These are phyloP conservation scores for Leishmania amazonensis DNA, from an alignment of 208 protist genomes.

Conservation along the genomic window DNA sequence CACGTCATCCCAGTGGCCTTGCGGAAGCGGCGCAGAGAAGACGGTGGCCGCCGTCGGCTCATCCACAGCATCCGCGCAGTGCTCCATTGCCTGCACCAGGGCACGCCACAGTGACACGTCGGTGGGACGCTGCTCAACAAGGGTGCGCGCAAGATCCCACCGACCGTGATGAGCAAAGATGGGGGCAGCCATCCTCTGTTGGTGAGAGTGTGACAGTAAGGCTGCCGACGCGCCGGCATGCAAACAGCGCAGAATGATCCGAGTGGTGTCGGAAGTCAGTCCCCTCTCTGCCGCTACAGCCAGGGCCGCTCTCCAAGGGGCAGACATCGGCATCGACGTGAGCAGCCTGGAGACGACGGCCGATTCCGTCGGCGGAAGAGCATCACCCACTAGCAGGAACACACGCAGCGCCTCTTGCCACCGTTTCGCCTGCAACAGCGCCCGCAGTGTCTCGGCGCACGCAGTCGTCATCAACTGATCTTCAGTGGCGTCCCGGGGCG, in stretches of 20 bases:
- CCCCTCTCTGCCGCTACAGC: background rate
- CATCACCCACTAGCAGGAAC: slow-evolving; percentile 36
- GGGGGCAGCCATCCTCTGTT: slow-evolving; percentile 8
- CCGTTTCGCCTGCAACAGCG: slow-evolving; percentile 48
- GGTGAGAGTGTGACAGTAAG: background rate
- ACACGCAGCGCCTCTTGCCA: slow-evolving; percentile 68
- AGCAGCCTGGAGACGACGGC: slow-evolving; percentile 48
- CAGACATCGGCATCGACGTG: slow-evolving; percentile 35
- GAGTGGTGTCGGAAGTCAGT: slow-evolving; percentile 2
- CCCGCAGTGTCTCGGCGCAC: slow-evolving; percentile 55
- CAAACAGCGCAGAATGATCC: slow-evolving; percentile 10
- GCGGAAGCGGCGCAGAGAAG: slow-evolving; percentile 13
- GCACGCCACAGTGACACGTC: slow-evolving; percentile 18
- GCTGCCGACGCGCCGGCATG: slow-evolving; percentile 7
- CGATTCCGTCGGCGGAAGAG: slow-evolving; percentile 23
- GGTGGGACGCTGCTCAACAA: background rate
- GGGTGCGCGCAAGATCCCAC: slow-evolving; percentile 12
- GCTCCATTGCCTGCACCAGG: slow-evolving; percentile 30
- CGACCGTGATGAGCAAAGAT: slow-evolving; percentile 28
- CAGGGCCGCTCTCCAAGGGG: slow-evolving; percentile 56
- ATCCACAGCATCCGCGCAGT: slow-evolving; percentile 7
- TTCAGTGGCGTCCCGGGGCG: slow-evolving; percentile 39
- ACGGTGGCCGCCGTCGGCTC: background rate
- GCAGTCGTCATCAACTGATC: slow-evolving; percentile 57
- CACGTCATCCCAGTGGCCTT: background rate